Conservation (phyloP, 352 stramenopile genomes). For the Globisporangium paddicum region DNA sequence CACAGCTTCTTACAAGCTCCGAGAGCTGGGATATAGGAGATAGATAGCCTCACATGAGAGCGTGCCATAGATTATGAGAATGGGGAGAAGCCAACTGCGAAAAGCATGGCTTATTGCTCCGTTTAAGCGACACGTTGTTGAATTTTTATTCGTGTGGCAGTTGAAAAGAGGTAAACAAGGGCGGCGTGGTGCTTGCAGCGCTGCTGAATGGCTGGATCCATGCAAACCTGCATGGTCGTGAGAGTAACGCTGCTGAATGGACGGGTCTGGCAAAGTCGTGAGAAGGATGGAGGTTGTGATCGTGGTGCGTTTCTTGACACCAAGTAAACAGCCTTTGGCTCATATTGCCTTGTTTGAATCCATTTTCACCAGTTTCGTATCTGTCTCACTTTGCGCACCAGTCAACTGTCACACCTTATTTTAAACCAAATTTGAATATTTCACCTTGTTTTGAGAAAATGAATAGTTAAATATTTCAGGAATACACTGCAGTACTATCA, state of each 20-base stretch:
- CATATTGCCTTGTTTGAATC: neutral
- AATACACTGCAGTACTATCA: too few species aligned
- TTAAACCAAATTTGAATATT: neutral
- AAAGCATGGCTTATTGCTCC: neutral
- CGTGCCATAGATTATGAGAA: neutral
- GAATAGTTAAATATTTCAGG: too few species aligned
- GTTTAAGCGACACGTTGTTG: neutral
- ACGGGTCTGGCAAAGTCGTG: too few species aligned
- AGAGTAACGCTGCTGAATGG: neutral
- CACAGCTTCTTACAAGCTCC: too few species aligned
- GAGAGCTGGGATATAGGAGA: too few species aligned
- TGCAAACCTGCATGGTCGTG: too few species aligned
- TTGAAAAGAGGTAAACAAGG: neutral
- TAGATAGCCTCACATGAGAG: neutral
- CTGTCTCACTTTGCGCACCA: neutral
- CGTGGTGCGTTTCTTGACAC: neutral
- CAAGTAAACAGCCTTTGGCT: neutral
- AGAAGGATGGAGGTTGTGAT: neutral
- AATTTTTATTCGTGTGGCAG: neutral
- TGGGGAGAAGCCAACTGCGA: neutral
- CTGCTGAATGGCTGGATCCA: neutral
- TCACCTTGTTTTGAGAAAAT: neutral
- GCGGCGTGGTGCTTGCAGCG: neutral
- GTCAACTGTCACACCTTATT: neutral
- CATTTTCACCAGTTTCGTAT: conserved; percentile 1